These are phyloP conservation scores for Trichoderma sp. DNA, from an alignment of 2,329 filamentous ascomycete species.

Conservation along the genomic window DNA sequence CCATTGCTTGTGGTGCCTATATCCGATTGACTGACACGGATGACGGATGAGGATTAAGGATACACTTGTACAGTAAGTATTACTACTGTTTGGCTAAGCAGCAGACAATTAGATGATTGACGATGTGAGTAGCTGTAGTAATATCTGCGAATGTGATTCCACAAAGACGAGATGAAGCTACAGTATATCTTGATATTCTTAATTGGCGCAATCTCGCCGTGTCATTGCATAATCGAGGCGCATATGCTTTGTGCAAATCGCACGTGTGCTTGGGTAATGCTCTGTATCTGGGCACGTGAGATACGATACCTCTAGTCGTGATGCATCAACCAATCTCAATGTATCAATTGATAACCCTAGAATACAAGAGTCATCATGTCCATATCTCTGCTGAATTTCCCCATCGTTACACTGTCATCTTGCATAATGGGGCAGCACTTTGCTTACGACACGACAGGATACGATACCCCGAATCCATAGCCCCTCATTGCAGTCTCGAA, in stretches of 20 bases:
- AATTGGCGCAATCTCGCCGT: constrained; percentile 13
- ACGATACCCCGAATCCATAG: neutral
- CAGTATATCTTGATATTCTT: neutral
- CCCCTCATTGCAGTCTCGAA: neutral
- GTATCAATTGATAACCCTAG: neutral
- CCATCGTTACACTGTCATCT: neutral
- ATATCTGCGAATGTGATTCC: neutral
- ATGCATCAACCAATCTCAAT: neutral
- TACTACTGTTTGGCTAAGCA: neutral
- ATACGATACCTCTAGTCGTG: neutral
- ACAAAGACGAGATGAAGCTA: neutral
- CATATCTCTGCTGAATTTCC: neutral
- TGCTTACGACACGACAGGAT: neutral
- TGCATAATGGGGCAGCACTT: neutral
- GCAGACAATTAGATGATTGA: neutral
- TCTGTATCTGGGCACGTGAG: neutral
- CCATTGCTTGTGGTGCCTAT: neutral
- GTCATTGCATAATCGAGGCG: constrained; percentile 20
- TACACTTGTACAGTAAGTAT: too few species aligned
- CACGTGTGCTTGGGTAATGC: neutral
- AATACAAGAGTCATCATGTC: too few species aligned
- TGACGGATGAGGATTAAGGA: neutral
- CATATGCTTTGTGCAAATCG: neutral
- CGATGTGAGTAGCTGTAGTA: neutral
- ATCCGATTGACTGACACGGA: too few species aligned